phyloP scores from a whole-genome alignment of 2,329 filamentous ascomycete species.

The Polytolypa hystricis region DNA sequence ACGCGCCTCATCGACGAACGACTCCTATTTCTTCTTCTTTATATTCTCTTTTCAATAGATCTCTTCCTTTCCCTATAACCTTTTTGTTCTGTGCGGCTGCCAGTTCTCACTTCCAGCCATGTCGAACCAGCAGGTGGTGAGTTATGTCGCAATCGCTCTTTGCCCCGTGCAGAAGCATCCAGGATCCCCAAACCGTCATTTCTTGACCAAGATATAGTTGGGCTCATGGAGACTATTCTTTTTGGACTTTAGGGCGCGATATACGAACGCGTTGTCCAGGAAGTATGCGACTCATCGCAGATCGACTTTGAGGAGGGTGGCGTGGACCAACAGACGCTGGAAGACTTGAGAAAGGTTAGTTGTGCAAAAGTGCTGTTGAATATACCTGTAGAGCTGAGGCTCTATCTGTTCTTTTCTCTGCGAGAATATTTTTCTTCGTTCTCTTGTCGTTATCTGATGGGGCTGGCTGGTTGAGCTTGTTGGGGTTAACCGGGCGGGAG shows the following conservation, averaged over 20 bases:
- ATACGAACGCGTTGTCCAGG: constrained; percentile 83
- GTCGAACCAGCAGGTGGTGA: constrained; percentile 40
- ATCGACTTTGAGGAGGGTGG: constrained; percentile 96
- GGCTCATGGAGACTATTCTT: no score
- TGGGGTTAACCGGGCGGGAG: constrained; percentile 23
- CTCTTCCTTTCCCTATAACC: constrained; percentile 1
- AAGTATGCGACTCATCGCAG: constrained; percentile 80
- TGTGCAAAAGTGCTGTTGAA: constrained; percentile 1
- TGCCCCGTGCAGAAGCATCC: neutral
- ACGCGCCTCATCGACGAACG: no score
- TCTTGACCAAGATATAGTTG: no score
- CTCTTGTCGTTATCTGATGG: neutral
- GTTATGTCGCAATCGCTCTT: constrained; percentile 15
- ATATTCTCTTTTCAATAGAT: constrained; percentile 7
- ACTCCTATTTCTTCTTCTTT: constrained; percentile 6
- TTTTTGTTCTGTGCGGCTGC: neutral
- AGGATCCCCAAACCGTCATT: no score
- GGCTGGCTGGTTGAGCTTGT: no score
- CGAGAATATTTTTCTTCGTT: neutral
- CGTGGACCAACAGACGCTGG: constrained; percentile 73
- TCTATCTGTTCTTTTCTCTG: no score
- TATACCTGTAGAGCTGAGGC: no score
- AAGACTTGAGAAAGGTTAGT: constrained; percentile 79
- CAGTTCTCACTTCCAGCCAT: constrained; percentile 18
- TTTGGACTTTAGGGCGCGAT: constrained; percentile 51